Conservation (phyloP, 352 stramenopile species). For the Phytophthora fragariaefolia region DNA sequence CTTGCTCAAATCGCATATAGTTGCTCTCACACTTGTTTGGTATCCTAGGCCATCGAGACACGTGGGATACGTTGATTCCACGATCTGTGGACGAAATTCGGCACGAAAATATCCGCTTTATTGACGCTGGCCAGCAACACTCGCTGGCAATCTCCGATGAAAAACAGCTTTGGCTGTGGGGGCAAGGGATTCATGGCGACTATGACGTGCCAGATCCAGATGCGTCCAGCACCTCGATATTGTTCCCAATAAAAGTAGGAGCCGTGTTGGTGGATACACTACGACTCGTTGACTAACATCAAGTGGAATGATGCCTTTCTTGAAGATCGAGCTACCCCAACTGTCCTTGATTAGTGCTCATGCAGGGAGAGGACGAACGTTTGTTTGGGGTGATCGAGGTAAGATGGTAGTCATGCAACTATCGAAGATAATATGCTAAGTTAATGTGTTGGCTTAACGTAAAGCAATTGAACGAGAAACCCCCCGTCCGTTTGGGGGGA, state of each 20-base stretch:
- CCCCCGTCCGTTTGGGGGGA: slow-evolving; percentile 50
- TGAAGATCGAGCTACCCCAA: slow-evolving; percentile 55
- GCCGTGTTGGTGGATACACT: background rate
- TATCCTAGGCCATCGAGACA: slow-evolving; percentile 69
- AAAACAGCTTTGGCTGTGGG: slow-evolving; percentile 77
- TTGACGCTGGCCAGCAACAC: slow-evolving; percentile 75
- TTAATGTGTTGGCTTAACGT: background rate
- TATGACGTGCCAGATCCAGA: slow-evolving; percentile 52
- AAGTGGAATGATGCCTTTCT: background rate
- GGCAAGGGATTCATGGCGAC: slow-evolving; percentile 67
- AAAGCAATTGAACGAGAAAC: slow-evolving; percentile 40
- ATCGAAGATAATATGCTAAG: background rate
- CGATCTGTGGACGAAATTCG: slow-evolving; percentile 74
- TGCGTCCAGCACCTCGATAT: slow-evolving; percentile 51
- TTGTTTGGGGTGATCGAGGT: slow-evolving; percentile 84
- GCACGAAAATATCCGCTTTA: slow-evolving; percentile 55
- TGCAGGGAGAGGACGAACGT: slow-evolving; percentile 70
- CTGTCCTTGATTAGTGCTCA: slow-evolving; percentile 62
- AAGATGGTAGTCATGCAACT: background rate
- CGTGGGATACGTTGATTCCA: slow-evolving; percentile 67
- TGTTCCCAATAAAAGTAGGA: slow-evolving; percentile 59
- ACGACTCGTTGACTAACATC: too few species aligned
- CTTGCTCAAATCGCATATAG: background rate
- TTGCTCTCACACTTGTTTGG: background rate
- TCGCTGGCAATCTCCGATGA: slow-evolving; percentile 73